Evolutionary conservation across 164 flowering plant species (phyloP), one percentile per base, ranked within the genome.

Genomic region (Stephania cephalantha): DNA sequence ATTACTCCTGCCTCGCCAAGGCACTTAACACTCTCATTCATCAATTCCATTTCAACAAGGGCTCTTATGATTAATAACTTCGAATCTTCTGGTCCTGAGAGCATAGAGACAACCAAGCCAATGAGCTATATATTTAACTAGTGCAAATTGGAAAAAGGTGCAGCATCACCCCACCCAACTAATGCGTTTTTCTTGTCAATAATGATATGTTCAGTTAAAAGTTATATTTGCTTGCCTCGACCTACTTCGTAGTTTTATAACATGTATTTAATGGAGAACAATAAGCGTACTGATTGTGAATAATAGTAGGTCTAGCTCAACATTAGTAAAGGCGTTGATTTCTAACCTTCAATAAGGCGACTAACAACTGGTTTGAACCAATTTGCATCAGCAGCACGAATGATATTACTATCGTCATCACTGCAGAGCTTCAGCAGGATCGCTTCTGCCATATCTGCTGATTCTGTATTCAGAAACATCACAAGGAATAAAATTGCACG

Each of bases 1-100:
- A 90, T 86, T 25, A 85, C 76, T 20, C 95, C 92, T 83, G 80
- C 87, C 79, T 84, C 88, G 9, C 90, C 91, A 80, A 90, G 90
- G 64, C 83, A 66, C 81, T 78, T 80, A 73, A 85, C 70, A 75
- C 85, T 78, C 66, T 77, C 79, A 71, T 86, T 86, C 65, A 74
- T 85, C 77, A 89, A 76, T 73, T 87, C 90, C 87, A 88, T 80
- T 45, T 74, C 70, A 53, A 78, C 79, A 69, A 89, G 80, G 42
- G 84, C 70, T 79, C 70, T 83, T 61, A 84, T 86, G 82, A 85
- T 83, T 53, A 82, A 79, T 61, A 85, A 74, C 76, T 83, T 87
- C 71, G 85, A 85, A 35, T 83, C 73, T 42, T 84, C 85, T 46
- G 88, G 78, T 61, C 92, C 92, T 90, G 84, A 66, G 83, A 50